A percentile compares a stretch with the other conserved stretches of the same genome.
Conservation (phyloP, 2,329 filamentous ascomycete species). For the Aspergillus tubingensis region DNA sequence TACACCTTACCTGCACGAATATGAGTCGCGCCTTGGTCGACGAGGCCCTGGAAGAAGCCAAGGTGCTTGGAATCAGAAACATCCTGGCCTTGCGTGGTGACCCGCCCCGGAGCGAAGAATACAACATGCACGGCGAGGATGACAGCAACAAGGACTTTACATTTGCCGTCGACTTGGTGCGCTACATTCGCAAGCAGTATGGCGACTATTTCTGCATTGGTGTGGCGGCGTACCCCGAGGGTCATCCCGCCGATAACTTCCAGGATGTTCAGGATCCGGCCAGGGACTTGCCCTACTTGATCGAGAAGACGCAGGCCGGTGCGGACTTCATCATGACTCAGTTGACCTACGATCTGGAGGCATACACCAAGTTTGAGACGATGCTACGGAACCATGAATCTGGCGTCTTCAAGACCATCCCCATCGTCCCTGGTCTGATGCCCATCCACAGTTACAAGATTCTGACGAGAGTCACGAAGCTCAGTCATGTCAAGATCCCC, state of each 20-base stretch:
- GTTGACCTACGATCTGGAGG: constrained; percentile 87
- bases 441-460: constrained; percentile 97
- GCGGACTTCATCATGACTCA: constrained; percentile 99
- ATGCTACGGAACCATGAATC: constrained; percentile 77
- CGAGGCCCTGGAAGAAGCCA: constrained; percentile 85
- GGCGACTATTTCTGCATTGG: constrained; percentile 96
- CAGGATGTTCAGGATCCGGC: constrained; percentile 70
- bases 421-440: constrained; percentile 94
- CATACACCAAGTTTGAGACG: constrained; percentile 78
- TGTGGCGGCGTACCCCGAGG: constrained; percentile 92
- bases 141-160: constrained; percentile 76
- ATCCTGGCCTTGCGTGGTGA: constrained; percentile 91
- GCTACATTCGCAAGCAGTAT: constrained; percentile 80
- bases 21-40: constrained; percentile 88
- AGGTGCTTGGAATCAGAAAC: constrained; percentile 86
- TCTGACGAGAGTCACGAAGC: constrained; percentile 87
- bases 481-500: constrained; percentile 86
- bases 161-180: constrained; percentile 86
- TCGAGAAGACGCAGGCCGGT: constrained; percentile 87
- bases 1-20: constrained; percentile 97
- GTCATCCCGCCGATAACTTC: constrained; percentile 87
- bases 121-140: constrained; percentile 64
- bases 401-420: constrained; percentile 79
- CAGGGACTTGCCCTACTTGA: constrained; percentile 78
- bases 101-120: constrained; percentile 85